phyloP scores from a whole-genome alignment of 371 early-diverging fungal genomes.

The Mycotypha africana region DNA sequence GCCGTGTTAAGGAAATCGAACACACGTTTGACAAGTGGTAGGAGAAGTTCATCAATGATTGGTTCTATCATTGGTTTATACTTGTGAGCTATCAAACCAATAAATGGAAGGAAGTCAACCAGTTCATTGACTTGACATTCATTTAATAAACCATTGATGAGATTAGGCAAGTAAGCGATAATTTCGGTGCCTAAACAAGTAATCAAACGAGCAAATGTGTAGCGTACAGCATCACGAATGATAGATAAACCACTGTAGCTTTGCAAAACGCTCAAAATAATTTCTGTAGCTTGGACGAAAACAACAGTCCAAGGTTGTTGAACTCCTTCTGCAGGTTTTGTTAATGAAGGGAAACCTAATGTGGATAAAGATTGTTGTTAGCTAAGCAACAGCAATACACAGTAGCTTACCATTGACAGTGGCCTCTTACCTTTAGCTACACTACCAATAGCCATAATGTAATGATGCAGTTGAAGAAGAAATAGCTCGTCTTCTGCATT shows the following conservation, averaged over 20 bases:
- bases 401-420: too few relatives aligned
- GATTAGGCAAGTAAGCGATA: constrained; percentile 73
- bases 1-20: constrained; percentile 79
- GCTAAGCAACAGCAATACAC: neutral
- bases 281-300: constrained; percentile 80
- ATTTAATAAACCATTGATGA: constrained; percentile 75
- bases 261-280: constrained; percentile 73
- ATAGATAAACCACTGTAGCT: constrained; percentile 58
- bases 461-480: constrained; percentile 75
- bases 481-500: constrained; percentile 63
- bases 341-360: constrained; percentile 78
- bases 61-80: constrained; percentile 65
- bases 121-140: constrained; percentile 77
- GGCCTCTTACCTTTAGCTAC: constrained; percentile 66
- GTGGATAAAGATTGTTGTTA: too few relatives aligned
- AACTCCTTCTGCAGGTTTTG: constrained; percentile 28
- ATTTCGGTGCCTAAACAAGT: constrained; percentile 81
- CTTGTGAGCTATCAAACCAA: constrained; percentile 79
- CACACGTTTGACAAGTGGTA: constrained; percentile 78
- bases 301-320: constrained; percentile 58
- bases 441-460: constrained; percentile 83
- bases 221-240: constrained; percentile 83
- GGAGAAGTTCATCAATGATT: constrained; percentile 71
- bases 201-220: constrained; percentile 82
- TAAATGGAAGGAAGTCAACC: constrained; percentile 83